These are phyloP conservation scores for Penicillium ucsense DNA, from an alignment of 495 filamentous ascomycete genomes.

Conservation along the genomic window DNA sequence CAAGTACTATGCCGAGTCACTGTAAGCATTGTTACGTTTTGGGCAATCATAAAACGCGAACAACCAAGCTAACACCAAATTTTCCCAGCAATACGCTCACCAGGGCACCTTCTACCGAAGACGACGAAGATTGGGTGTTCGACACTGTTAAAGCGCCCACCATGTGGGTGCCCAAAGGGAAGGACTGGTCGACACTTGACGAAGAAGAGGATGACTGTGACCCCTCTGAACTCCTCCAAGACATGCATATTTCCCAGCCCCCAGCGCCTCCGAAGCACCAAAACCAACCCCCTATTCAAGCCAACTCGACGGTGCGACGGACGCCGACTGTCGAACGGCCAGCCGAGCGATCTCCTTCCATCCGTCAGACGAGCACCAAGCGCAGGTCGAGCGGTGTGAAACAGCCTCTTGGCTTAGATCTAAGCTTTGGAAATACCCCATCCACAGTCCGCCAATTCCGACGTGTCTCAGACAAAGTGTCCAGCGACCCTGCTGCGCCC, in stretches of 20 bases:
- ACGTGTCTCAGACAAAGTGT: slow-evolving; percentile 65
- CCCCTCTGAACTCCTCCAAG: slow-evolving; percentile 32
- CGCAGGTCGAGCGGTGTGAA: slow-evolving; percentile 50
- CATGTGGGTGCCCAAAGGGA: slow-evolving; percentile 32
- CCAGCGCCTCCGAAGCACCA: slow-evolving; percentile 28
- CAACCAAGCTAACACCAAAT: slow-evolving; percentile 5
- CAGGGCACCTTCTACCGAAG: slow-evolving; percentile 37
- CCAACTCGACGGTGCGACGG: slow-evolving; percentile 42
- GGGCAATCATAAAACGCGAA: neutral
- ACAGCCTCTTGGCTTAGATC: slow-evolving; percentile 70
- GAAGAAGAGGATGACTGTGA: slow-evolving; percentile 23
- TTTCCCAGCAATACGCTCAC: slow-evolving; percentile 50
- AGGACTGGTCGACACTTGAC: slow-evolving; percentile 25
- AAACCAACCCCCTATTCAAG: slow-evolving; percentile 36
- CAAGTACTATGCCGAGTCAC: slow-evolving; percentile 85
- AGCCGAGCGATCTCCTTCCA: slow-evolving; percentile 32
- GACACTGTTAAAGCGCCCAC: slow-evolving; percentile 74
- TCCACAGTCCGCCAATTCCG: slow-evolving; percentile 87
- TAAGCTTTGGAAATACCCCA: slow-evolving; percentile 81
- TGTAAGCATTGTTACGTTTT: slow-evolving; percentile 34
- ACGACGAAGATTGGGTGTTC: slow-evolving; percentile 93
- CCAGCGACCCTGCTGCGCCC: slow-evolving; percentile 22
- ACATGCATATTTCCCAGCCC: slow-evolving; percentile 30
- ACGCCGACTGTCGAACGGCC: slow-evolving; percentile 39
- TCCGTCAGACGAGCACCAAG: slow-evolving; percentile 36